These are phyloP conservation scores for Candida maesae DNA, from an alignment of 805 yeast genomes.

Conservation along the genomic window DNA sequence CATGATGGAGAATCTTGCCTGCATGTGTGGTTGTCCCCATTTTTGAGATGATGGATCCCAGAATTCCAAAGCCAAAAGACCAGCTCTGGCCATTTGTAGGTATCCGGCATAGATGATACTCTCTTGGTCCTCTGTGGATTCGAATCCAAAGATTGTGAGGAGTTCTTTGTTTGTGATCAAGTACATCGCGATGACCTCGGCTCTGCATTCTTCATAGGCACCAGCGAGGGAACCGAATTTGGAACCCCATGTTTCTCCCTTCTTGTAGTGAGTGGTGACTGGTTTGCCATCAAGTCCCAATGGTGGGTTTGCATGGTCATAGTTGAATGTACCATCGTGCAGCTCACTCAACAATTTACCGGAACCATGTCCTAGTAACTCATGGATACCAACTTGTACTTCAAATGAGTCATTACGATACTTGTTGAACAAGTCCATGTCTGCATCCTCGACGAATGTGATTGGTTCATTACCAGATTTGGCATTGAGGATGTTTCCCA, in stretches of 20 bases:
- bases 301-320: constrained; percentile 63
- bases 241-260: constrained; percentile 90
- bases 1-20: constrained; percentile 83
- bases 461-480: constrained; percentile 65
- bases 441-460: constrained; percentile 55
- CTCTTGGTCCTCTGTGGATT: constrained; percentile 52
- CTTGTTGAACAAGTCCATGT: constrained; percentile 57
- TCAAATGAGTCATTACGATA: constrained; percentile 82
- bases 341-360: constrained; percentile 71
- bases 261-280: constrained; percentile 63
- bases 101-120: constrained; percentile 65
- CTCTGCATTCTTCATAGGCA: constrained; percentile 89
- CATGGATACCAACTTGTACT: constrained; percentile 93
- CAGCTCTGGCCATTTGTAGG: constrained; percentile 85
- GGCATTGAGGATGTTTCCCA: constrained; percentile 81
- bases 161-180: constrained; percentile 66
- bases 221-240: constrained; percentile 80
- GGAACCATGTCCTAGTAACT: constrained; percentile 85
- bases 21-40: constrained; percentile 97
- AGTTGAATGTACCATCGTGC: constrained; percentile 64
- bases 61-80: constrained; percentile 73
- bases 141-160: constrained; percentile 69
- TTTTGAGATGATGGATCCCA: constrained; percentile 80
- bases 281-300: constrained; percentile 57
- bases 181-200: constrained; percentile 85